phyloP scores from a whole-genome alignment of 345 rosid genomes.

The Salix exigua region DNA sequence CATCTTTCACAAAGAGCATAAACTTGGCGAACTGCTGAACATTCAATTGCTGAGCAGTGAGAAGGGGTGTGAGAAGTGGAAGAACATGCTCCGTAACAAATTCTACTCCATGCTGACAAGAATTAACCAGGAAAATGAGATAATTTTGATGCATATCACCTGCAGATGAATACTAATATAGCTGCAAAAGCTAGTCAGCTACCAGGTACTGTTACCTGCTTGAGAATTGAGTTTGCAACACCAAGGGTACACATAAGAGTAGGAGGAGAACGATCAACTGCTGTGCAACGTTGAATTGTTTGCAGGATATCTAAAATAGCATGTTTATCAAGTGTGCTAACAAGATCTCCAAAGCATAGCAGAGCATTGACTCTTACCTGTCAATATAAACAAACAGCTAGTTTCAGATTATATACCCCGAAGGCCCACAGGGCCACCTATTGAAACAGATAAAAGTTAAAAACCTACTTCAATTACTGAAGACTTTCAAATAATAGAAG shows the following conservation, averaged over 20 bases:
- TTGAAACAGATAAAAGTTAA: neutral
- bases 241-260: conserved; percentile 98
- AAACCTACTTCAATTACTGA: neutral
- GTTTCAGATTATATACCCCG: conserved; percentile 10
- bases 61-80: conserved; percentile 78
- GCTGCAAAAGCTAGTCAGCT: neutral
- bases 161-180: neutral
- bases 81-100: conserved; percentile 86
- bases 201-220: conserved; percentile 47
- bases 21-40: conserved; percentile 94
- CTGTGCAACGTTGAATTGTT: conserved; percentile 89
- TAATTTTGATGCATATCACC: neutral
- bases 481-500: neutral
- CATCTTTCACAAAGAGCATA: conserved; percentile 86
- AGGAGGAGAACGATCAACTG: conserved; percentile 94
- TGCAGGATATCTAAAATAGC: conserved; percentile 68
- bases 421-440: neutral
- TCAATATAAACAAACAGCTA: conserved; percentile 15
- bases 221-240: conserved; percentile 79
- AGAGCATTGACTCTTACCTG: conserved; percentile 96
- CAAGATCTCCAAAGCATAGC: conserved; percentile 79
- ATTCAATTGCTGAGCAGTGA: conserved; percentile 83
- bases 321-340: conserved; percentile 67
- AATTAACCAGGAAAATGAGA: conserved; percentile 12
- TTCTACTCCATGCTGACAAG: conserved; percentile 75